A percentile compares a stretch with the other conserved stretches of the same genome.
These are phyloP conservation scores for Setaria italica DNA, from an alignment of 202 grass and related monocot genomes.

Conservation along the genomic window DNA sequence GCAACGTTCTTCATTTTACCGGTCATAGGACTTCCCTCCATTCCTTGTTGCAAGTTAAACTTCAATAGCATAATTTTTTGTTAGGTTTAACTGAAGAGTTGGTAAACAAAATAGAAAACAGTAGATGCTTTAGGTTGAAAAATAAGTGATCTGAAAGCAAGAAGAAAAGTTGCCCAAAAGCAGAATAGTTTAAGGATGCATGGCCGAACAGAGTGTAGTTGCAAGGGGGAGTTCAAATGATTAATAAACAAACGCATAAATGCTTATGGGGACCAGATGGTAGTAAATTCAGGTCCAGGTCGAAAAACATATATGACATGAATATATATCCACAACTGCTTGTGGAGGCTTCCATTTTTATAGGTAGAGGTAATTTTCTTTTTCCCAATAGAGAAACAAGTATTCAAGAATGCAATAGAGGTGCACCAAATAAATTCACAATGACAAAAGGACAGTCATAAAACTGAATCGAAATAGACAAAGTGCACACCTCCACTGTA, in stretches of 20 bases:
- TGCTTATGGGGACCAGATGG: constrained; percentile 25
- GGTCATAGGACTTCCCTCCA: constrained; percentile 61
- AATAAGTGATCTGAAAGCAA: neutral
- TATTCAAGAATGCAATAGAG: constrained; percentile 19
- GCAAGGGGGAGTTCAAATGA: neutral
- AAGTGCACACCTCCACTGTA: constrained; percentile 70
- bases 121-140: constrained; percentile 13
- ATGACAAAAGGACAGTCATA: constrained; percentile 8
- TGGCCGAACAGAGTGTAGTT: constrained; percentile 15
- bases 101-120: constrained; percentile 36
- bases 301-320: neutral
- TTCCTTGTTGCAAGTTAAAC: constrained; percentile 85
- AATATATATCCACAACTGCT: constrained; percentile 7
- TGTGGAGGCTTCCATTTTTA: neutral
- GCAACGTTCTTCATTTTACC: constrained; percentile 67
- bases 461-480: constrained; percentile 8
- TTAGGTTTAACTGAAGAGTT: constrained; percentile 10
- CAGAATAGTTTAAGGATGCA: constrained; percentile 36
- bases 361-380: constrained; percentile 12
- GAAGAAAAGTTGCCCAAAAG: constrained; percentile 13
- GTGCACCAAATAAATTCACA: constrained; percentile 15
- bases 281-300: constrained; percentile 18
- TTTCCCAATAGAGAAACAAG: constrained; percentile 23
- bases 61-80: constrained; percentile 42
- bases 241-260: constrained; percentile 15